Conservation (phyloP, 2,329 filamentous ascomycete genomes). For the Arthrobotrys sphaeroides region DNA sequence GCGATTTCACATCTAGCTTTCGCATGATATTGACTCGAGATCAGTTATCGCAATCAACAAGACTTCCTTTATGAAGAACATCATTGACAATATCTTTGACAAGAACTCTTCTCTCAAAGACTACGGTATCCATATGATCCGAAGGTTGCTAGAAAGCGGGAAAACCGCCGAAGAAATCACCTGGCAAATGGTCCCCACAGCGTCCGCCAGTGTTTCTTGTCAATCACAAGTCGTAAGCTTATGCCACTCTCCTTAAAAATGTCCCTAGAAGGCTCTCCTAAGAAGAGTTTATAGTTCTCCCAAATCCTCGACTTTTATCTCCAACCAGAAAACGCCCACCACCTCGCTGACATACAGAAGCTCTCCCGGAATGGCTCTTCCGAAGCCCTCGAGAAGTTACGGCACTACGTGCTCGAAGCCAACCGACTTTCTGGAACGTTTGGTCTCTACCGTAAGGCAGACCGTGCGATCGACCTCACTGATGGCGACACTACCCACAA, state of each 20-base stretch:
- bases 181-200: constrained; percentile 76
- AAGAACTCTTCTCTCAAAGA: constrained; percentile 66
- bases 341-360: constrained; percentile 71
- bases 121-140: constrained; percentile 74
- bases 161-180: constrained; percentile 73
- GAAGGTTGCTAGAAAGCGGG: constrained; percentile 72
- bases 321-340: constrained; percentile 66
- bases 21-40: neutral
- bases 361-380: constrained; percentile 68
- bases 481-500: constrained; percentile 66
- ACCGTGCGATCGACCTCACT: constrained; percentile 64
- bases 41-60: constrained; percentile 60
- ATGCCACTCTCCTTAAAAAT: constrained; percentile 59
- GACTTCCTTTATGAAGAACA: constrained; percentile 67
- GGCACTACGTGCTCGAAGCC: constrained; percentile 77
- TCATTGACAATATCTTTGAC: constrained; percentile 62
- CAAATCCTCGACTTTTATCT: constrained; percentile 79
- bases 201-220: constrained; percentile 73
- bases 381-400: constrained; percentile 71
- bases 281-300: constrained; percentile 68
- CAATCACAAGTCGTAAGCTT: constrained; percentile 69
- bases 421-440: constrained; percentile 74
- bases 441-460: constrained; percentile 69
- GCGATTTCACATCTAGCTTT: neutral
- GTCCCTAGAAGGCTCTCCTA: neutral